These are phyloP conservation scores for Bruguiera sexangula DNA, from an alignment of 345 rosid genomes.

Conservation along the genomic window DNA sequence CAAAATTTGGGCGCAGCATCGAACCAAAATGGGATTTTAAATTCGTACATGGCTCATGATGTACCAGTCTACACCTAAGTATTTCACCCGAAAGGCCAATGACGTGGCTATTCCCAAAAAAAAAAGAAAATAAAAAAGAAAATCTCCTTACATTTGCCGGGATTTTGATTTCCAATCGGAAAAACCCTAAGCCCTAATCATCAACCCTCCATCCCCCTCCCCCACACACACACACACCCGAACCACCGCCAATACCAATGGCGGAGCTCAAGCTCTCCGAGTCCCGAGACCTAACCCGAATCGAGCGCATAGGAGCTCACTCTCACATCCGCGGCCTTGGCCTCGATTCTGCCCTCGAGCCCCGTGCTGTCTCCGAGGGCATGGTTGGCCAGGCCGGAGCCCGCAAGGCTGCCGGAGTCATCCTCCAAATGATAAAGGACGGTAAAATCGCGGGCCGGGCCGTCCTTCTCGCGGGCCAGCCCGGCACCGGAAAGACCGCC, in stretches of 20 bases:
- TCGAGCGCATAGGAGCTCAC: conserved; percentile 93
- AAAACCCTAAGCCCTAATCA: conserved; percentile 7
- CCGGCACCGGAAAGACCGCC: conserved; percentile 94
- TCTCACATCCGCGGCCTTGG: conserved; percentile 94
- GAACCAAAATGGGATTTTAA: no score
- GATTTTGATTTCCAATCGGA: not conserved
- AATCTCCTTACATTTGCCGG: no score
- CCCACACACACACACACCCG: no score
- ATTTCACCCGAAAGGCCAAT: no score
- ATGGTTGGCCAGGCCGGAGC: conserved; percentile 84
- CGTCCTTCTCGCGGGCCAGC: conserved; percentile 88
- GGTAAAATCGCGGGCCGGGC: conserved; percentile 91
- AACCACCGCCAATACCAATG: conserved; percentile 30
- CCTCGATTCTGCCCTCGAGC: conserved; percentile 79
- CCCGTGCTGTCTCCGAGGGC: conserved; percentile 85
- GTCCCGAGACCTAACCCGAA: conserved; percentile 76
- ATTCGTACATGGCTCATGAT: no score
- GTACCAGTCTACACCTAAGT: no score
- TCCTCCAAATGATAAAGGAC: conserved; percentile 87
- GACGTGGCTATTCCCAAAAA: no score
- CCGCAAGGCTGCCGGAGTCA: conserved; percentile 89
- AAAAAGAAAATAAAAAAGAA: no score
- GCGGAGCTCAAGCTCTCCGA: conserved; percentile 78
- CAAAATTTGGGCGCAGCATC: no score
- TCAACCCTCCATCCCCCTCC: not conserved